These are phyloP conservation scores for Cladosporium sp. DNA, from an alignment of 2,329 filamentous ascomycete species.

Conservation along the genomic window DNA sequence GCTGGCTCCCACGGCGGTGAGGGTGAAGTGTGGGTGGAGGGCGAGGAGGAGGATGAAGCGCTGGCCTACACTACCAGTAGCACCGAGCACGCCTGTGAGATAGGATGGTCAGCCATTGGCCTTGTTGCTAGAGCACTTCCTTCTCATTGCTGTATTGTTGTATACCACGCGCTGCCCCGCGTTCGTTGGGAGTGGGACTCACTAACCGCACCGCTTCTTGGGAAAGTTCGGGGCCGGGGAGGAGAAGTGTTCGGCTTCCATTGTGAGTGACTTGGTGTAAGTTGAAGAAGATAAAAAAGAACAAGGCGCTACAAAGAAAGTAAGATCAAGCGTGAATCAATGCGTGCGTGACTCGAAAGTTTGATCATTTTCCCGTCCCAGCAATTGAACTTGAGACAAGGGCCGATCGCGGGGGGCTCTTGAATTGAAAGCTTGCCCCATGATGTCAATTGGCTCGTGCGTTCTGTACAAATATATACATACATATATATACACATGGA, in stretches of 20 bases:
- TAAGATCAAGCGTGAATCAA: background rate
- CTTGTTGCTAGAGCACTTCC: background rate
- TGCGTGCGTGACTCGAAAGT: conserved; percentile 9
- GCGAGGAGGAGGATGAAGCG: conserved; percentile 91
- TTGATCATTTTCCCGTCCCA: conserved; percentile 2
- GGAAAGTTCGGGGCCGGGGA: conserved; percentile 42
- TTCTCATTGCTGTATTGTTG: background rate
- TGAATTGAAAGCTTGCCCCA: background rate
- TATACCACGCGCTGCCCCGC: background rate
- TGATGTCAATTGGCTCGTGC: conserved; percentile 7
- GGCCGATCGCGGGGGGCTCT: conserved; percentile 9
- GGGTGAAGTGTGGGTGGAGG: conserved; percentile 80
- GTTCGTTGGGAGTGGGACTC: conserved; percentile 34
- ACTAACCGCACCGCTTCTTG: conserved; percentile 55
- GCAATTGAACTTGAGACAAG: background rate
- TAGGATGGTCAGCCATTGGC: conserved; percentile 13
- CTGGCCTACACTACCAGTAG: conserved; percentile 92
- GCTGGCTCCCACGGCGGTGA: conserved; percentile 88
- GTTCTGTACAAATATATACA: too few species aligned
- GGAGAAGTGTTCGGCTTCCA: conserved; percentile 48
- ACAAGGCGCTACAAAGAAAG: background rate
- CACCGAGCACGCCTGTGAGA: conserved; percentile 68
- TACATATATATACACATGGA: too few species aligned
- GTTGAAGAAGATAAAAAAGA: background rate
- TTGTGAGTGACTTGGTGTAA: conserved; percentile 25